Percentiles rank a stretch among this genome's conserved stretches.
phyloP scores from a whole-genome alignment of 441 rosid species.

The Breynia disticha region DNA sequence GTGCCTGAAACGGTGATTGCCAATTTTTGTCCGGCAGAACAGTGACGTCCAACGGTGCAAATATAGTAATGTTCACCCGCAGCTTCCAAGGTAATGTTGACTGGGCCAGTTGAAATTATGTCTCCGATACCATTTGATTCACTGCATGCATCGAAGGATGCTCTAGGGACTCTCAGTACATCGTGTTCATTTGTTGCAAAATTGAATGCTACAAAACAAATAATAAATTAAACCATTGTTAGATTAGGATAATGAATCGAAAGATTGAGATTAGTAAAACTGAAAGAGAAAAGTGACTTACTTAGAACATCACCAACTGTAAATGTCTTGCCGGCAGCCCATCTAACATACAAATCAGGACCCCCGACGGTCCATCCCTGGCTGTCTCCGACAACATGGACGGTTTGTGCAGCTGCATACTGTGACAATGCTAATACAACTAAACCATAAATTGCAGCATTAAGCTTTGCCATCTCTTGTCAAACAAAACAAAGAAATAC shows the following conservation, averaged over 20 bases:
- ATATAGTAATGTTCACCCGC: constrained; percentile 28
- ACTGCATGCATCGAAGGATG: constrained; percentile 32
- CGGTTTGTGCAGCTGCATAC: constrained; percentile 21
- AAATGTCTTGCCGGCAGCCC: constrained; percentile 31
- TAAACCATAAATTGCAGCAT: constrained; percentile 11
- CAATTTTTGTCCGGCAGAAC: constrained; percentile 30
- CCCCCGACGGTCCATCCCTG: constrained; percentile 26
- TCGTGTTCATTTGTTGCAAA: constrained; percentile 22
- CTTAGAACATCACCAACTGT: constrained; percentile 30
- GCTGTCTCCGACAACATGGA: constrained; percentile 40
- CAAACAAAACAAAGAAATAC: too few species aligned
- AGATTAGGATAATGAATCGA: too few species aligned
- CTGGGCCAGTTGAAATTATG: constrained; percentile 22
- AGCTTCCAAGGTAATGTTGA: constrained; percentile 22
- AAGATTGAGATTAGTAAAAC: not conserved
- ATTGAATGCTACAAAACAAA: constrained; percentile 24
- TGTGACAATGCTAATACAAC: constrained; percentile 13
- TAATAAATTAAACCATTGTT: too few species aligned
- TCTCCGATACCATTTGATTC: constrained; percentile 21
- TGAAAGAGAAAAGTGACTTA: not conserved
- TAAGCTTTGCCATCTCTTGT: constrained; percentile 10
- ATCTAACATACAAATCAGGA: constrained; percentile 15
- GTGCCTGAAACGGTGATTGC: constrained; percentile 24
- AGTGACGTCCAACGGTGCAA: constrained; percentile 34
- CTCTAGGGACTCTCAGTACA: constrained; percentile 26